Evolutionary conservation across 73 alveolate genomes (phyloP), one percentile per base, ranked within the genome.

Genomic region (Effrenium voratum): DNA sequence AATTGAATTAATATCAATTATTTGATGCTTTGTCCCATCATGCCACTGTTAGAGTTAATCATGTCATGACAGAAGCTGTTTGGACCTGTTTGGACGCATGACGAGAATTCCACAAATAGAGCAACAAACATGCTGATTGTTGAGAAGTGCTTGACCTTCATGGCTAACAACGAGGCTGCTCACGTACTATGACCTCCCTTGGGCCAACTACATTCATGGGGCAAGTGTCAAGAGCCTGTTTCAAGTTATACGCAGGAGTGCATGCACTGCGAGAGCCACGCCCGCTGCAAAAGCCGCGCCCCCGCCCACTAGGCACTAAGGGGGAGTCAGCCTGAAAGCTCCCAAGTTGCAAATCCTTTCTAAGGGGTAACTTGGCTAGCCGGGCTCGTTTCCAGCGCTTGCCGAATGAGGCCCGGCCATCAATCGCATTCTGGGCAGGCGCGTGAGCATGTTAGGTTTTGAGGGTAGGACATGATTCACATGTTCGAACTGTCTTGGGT

Each of bases 341-440:
- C 52, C 52, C 13, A 30, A 6, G 63, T 0, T 36, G 5, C 2
- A 16, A 36, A 32, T 38, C 36, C 45, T 13, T 72, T 26, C 8
- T 72, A 24, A 10, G 1, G 32, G 83, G 26, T 2, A 36, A 10
- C 36, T 8, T 36, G 45, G 45, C 22, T 36, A n/a, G n/a, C n/a
- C n/a, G n/a, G n/a, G n/a, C n/a, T n/a, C n/a, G n/a, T n/a, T n/a
- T n/a, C n/a, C n/a, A n/a, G n/a, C n/a, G n/a, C n/a, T n/a, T n/a
- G n/a, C n/a, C n/a, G n/a, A n/a, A n/a, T n/a, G 52, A 72, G 83
- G 83, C 36, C 83, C 83, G 0, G 83, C 83, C n/a, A 72, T 72
- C 83, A 72, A 72, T 72, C 83, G 83, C 8, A 50, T 72, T 32
- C 30, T 72, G 46, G 83, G 83, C 26, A 72, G 83, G 83, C 83